phyloP scores from a whole-genome alignment of 176 grass and related monocot genomes.

The Calamus simplicifolius region DNA sequence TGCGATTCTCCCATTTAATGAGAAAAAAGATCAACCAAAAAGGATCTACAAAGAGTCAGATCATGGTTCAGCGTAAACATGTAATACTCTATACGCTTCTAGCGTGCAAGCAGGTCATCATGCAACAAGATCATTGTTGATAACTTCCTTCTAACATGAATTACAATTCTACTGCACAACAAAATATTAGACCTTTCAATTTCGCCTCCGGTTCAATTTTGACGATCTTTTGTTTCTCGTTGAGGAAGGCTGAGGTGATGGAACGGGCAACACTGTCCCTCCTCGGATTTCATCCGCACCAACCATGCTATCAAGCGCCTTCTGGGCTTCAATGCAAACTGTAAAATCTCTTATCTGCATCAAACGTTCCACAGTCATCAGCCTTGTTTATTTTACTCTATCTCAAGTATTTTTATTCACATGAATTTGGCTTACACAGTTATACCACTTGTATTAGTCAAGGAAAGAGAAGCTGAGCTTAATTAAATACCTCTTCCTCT shows the following conservation, averaged over 20 bases:
- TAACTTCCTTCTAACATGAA: too few relatives aligned
- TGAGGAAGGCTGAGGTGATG: slow-evolving; percentile 28
- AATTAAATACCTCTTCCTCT: slow-evolving; percentile 70
- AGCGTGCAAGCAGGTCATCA: too few relatives aligned
- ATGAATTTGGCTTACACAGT: background rate
- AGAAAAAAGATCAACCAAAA: too few relatives aligned
- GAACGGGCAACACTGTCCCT: slow-evolving; percentile 64
- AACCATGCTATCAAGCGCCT: slow-evolving; percentile 47
- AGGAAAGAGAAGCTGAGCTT: slow-evolving; percentile 2
- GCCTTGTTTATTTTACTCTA: too few relatives aligned
- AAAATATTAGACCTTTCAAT: slow-evolving; percentile 4
- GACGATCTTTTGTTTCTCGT: slow-evolving; percentile 56
- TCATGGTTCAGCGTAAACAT: too few relatives aligned
- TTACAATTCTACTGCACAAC: too few relatives aligned
- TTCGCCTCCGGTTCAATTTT: slow-evolving; percentile 63
- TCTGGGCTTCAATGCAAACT: slow-evolving; percentile 72
- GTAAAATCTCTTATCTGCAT: slow-evolving; percentile 80
- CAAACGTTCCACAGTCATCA: background rate
- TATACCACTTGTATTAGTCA: background rate
- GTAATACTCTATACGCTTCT: too few relatives aligned
- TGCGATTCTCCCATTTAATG: too few relatives aligned
- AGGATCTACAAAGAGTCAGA: too few relatives aligned
- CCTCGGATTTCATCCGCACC: slow-evolving; percentile 54
- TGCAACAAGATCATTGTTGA: too few relatives aligned
- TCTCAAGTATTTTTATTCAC: too few relatives aligned